Conservation (phyloP, 768 basidiomycete genomes). For the Lactifluus piperatus region DNA sequence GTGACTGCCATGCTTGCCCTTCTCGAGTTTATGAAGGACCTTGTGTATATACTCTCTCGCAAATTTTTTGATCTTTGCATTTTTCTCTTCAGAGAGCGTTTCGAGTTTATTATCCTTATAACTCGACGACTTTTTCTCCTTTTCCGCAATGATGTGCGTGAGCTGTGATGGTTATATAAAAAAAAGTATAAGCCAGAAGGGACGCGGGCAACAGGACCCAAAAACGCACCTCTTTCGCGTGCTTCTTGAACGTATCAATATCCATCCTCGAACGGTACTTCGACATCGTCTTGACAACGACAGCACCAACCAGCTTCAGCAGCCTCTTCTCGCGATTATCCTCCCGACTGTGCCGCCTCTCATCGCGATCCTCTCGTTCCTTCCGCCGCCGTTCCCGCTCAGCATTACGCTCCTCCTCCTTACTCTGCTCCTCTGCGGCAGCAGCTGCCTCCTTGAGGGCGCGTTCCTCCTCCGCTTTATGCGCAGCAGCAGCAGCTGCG, state of each 20-base stretch:
- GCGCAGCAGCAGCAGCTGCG: constrained; percentile 32
- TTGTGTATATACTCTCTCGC: constrained; percentile 86
- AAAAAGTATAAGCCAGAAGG: neutral
- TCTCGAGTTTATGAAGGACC: constrained; percentile 59
- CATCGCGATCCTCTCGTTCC: constrained; percentile 25
- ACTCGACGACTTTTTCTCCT: constrained; percentile 85
- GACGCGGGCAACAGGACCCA: no score
- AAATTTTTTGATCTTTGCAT: constrained; percentile 85
- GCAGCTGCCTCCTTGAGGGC: constrained; percentile 20
- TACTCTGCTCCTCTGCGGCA: constrained; percentile 19
- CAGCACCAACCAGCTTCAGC: constrained; percentile 72
- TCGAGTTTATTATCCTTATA: constrained; percentile 64
- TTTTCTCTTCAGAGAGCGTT: constrained; percentile 76
- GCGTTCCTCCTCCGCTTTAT: constrained; percentile 20
- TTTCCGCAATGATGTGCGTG: constrained; percentile 79
- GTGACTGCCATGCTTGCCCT: constrained; percentile 27
- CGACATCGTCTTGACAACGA: constrained; percentile 90
- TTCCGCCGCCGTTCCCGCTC: constrained; percentile 23
- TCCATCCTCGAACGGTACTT: constrained; percentile 74
- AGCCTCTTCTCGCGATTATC: constrained; percentile 74
- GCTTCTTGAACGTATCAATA: constrained; percentile 82
- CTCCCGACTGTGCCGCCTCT: constrained; percentile 51
- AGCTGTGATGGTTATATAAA: constrained; percentile 45
- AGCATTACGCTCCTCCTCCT: constrained; percentile 20
- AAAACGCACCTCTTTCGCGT: constrained; percentile 80